Base-by-base conservation (phyloP, 2,329 filamentous ascomycete species). In the Trematosphaeria pertusa region DNA sequence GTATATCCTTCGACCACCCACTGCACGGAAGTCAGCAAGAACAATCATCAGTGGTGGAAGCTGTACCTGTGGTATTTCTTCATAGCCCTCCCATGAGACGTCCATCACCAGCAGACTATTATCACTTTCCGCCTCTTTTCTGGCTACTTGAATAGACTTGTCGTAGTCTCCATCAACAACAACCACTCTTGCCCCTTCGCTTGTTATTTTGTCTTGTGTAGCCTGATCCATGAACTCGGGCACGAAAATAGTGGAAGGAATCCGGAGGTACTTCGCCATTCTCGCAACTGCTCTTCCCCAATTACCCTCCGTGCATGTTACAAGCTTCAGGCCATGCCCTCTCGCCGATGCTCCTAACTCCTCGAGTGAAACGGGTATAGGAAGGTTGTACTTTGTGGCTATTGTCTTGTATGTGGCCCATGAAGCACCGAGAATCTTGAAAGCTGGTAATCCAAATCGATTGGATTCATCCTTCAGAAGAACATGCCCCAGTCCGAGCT, bases 1-100 rank as follows among this genome's bases (percentile, higher is more conserved):
- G 77, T 78, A 59, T 93, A 94, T 0, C 89, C 89, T 50, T 93
- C 84, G 0, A 91, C 86, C 17, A 92, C 87, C 84, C 87, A 91
- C 68, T 82, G 36, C 10, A 33, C n/a, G 18, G 1, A 26, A 53
- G 48, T 62, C 28, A 45, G 37, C 40, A 37, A 28, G 5, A 28
- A 15, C 15, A n/a, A 30, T 35, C 22, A 28, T 11, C 17, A 11
- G 10, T 31, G 10, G 19, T 10, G 17, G 20, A 11, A 4, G 49
- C 69, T n/a, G 49, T 44, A 81, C 82, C 69, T 76, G 67, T 0
- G 88, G 87, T 4, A 91, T 81, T 30, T 83, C 75, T 36, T 85
- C 80, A 57, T 88, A 90, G 2, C 82, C 85, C 0, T 80, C 77
- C 58, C 87, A 88, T 0, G 84, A 80, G 7, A 81, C 86, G 59